Evolutionary conservation across 306 rosid species (phyloP).

Genomic region (Cucumis cinereus): DNA sequence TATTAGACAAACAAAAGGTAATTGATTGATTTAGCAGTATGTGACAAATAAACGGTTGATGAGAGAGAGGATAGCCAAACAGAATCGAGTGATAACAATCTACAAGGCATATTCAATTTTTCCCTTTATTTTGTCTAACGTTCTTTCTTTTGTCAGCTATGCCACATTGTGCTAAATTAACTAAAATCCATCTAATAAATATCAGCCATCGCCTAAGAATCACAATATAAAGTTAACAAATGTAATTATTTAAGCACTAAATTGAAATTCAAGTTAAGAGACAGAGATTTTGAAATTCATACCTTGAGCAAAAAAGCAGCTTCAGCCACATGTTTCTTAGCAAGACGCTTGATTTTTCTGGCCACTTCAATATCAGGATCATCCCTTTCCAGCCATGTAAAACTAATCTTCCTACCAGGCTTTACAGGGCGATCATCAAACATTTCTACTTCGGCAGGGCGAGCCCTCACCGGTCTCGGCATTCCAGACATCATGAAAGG

Average conservation of each 20-base stretch:
- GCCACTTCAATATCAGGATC: conserved; percentile 65
- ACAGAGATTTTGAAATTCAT: conserved; percentile 6
- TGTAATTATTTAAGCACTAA: not conserved
- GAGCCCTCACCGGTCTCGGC: conserved; percentile 77
- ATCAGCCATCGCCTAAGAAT: not conserved
- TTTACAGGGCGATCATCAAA: conserved; percentile 51
- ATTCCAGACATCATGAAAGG: conserved; percentile 84
- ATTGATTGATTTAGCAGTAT: not conserved
- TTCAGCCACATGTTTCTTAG: conserved; percentile 38
- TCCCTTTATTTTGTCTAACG: not conserved
- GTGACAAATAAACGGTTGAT: not conserved
- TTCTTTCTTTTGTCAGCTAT: not conserved
- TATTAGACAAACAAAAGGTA: not conserved
- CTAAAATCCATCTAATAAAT: not conserved
- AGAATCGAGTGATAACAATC: not conserved
- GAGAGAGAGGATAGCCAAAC: not conserved
- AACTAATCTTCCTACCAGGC: conserved; percentile 35
- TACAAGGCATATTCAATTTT: not conserved
- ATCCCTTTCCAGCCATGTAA: conserved; percentile 39
- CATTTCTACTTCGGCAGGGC: conserved; percentile 43
- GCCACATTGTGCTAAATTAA: not conserved
- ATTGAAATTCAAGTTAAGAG: not conserved
- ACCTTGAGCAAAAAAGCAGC: conserved; percentile 32
- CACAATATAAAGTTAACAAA: not conserved
- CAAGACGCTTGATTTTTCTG: conserved; percentile 33